A percentile compares a stretch with the other conserved stretches of the same genome.
Conservation (phyloP, 495 filamentous ascomycete genomes). For the Penicillium manginii region DNA sequence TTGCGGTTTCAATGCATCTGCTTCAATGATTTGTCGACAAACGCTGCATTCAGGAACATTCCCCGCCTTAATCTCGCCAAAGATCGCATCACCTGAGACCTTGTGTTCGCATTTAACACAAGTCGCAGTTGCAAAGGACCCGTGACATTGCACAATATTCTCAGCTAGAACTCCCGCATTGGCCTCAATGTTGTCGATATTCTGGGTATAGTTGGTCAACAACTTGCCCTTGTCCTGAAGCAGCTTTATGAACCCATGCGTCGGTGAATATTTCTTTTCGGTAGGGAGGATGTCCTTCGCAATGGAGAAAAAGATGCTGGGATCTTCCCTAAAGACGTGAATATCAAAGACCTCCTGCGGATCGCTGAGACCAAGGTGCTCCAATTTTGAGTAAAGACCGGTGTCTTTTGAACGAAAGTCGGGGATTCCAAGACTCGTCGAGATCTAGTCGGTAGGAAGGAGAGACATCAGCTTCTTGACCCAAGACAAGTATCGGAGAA, state of each 20-base stretch:
- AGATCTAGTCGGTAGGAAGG: slow-evolving; percentile 57
- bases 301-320: slow-evolving; percentile 87
- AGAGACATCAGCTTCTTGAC: neutral
- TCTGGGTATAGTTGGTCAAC: slow-evolving; percentile 96
- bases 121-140: slow-evolving; percentile 89
- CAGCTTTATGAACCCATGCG: slow-evolving; percentile 94
- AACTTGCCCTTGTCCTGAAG: slow-evolving; percentile 89
- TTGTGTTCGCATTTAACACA: slow-evolving; percentile 81
- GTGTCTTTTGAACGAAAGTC: slow-evolving; percentile 71
- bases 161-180: slow-evolving; percentile 80
- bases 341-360: slow-evolving; percentile 97
- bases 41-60: slow-evolving; percentile 59
- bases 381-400: slow-evolving; percentile 73
- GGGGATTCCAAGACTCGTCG: slow-evolving; percentile 69
- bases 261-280: slow-evolving; percentile 75
- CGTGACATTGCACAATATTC: slow-evolving; percentile 95
- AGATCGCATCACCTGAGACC: slow-evolving; percentile 78
- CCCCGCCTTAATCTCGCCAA: slow-evolving; percentile 76
- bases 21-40: slow-evolving; percentile 45
- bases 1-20: slow-evolving; percentile 43
- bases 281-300: slow-evolving; percentile 89
- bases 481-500: neutral
- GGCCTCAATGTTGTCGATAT: slow-evolving; percentile 96
- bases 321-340: slow-evolving; percentile 80
- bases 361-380: slow-evolving; percentile 74